Base-by-base conservation (phyloP, 495 filamentous ascomycete species). In the Trichoderma orchidacearum region DNA sequence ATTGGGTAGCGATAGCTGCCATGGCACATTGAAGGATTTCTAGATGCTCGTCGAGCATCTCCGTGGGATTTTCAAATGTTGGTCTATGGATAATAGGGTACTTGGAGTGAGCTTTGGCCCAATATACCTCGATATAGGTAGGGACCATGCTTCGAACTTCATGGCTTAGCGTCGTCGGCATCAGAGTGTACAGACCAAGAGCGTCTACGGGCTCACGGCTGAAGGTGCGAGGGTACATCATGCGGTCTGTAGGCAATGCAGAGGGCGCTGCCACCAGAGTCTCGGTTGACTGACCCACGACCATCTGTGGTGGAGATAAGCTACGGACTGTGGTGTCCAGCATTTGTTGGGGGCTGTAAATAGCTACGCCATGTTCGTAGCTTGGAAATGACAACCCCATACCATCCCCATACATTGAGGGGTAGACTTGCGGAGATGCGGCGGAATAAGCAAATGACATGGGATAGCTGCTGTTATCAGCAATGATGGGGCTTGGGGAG, bases 1-100 rank as follows among this genome's bases (percentile, higher is more conserved):
- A 70, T 65, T 78, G 74, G 15, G 72, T 70, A 53, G 71, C 75
- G 17, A 78, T 60, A 21, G 74, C 75, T 21, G 75, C 75, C 74
- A 78, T 76, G 50, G 74, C 72, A 35, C 68, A 76, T 15, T 63
- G 70, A 31, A 76, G 59, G 17, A 73, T 61, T 55, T 70, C 72
- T 5, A 52, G 25, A 5, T 57, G 56, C 41, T 73, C 70, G 6
- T 30, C 30, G 4, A 31, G 30, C n/a, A 27, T n/a, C 6, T 34
- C 29, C 6, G 63, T 62, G 25, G 58, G 64, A 11, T 61, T 64
- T 56, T 76, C 68, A 45, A 68, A 65, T 38, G 66, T 67, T 9
- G 60, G 62, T 51, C 67, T 65, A 62, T 78, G 75, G 17, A 76
- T 66, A 18, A 78, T 35, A 34, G 75, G 75, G 38, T 71, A 63